Conservation (phyloP, 2,329 filamentous ascomycete species). For the Fusarium multiceps region DNA sequence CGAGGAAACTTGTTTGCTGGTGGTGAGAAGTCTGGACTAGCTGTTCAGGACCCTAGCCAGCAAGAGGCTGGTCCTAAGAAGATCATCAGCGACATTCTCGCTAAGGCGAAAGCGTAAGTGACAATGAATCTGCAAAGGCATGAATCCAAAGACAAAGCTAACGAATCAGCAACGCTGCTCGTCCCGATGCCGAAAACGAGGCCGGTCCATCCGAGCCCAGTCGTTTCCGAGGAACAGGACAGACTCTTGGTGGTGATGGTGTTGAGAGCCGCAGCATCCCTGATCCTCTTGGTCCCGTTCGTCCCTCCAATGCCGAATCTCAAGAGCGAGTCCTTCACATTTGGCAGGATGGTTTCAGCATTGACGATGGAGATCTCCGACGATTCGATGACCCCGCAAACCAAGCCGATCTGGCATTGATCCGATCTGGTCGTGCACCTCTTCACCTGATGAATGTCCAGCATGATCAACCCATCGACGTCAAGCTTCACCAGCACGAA, state of each 20-base stretch:
- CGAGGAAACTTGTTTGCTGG: constrained; percentile 81
- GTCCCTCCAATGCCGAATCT: constrained; percentile 54
- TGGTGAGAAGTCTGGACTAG: constrained; percentile 83
- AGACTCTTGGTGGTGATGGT: constrained; percentile 83
- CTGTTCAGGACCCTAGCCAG: constrained; percentile 70
- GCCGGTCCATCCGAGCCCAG: constrained; percentile 62
- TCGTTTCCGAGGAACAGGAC: constrained; percentile 76
- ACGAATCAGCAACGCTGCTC: constrained; percentile 67
- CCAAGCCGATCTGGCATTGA: constrained; percentile 77
- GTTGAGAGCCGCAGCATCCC: constrained; percentile 75
- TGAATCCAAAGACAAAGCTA: constrained; percentile 15
- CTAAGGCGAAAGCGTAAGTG: constrained; percentile 70
- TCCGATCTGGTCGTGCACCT: constrained; percentile 80
- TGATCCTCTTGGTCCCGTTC: constrained; percentile 61
- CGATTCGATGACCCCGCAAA: constrained; percentile 84
- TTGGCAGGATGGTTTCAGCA: constrained; percentile 86
- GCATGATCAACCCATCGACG: constrained; percentile 79
- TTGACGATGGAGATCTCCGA: constrained; percentile 82
- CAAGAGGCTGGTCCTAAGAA: constrained; percentile 62
- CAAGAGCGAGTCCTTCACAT: constrained; percentile 79
- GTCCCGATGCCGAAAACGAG: constrained; percentile 62
- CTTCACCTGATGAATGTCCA: constrained; percentile 82
- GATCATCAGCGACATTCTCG: constrained; percentile 71
- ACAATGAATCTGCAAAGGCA: neutral
- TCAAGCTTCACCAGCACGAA: constrained; percentile 82